These are phyloP conservation scores for Cercospora canescens DNA, from an alignment of 2,329 filamentous ascomycete genomes.

Conservation along the genomic window DNA sequence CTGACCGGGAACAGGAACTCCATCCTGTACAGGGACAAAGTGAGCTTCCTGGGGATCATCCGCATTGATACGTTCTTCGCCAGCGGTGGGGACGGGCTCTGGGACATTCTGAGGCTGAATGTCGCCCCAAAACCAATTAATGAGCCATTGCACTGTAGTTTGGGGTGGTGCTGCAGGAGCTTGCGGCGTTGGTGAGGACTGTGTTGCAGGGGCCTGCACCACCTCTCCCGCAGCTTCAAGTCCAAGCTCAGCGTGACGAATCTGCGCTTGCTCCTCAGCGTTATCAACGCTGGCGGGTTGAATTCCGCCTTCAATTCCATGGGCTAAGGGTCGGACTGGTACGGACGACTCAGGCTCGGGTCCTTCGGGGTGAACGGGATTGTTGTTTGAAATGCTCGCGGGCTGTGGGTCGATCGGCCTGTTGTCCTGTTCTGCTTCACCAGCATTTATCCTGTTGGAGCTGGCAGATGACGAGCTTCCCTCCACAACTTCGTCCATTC, in stretches of 20 bases:
- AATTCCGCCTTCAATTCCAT: not conserved
- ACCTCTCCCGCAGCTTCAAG: not conserved
- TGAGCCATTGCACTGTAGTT: constrained; percentile 31
- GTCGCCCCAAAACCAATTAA: constrained; percentile 53
- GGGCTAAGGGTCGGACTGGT: not conserved
- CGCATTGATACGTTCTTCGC: constrained; percentile 63
- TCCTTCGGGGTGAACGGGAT: constrained; percentile 23
- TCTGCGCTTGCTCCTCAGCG: constrained; percentile 1
- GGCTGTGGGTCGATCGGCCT: not conserved
- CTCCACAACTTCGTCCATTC: not conserved
- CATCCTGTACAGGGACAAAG: constrained; percentile 51
- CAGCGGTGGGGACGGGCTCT: constrained; percentile 43
- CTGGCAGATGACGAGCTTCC: not conserved
- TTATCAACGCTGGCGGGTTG: not conserved
- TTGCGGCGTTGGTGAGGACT: not conserved
- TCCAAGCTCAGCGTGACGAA: constrained; percentile 5
- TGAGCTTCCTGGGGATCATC: constrained; percentile 59
- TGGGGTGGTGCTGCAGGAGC: not conserved
- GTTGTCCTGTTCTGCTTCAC: not conserved
- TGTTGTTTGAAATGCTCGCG: not conserved
- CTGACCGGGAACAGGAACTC: constrained; percentile 34
- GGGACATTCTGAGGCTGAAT: constrained; percentile 32
- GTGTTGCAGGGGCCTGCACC: not conserved
- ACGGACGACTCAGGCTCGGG: constrained; percentile 6
- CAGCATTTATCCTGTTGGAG: not conserved